Evolutionary conservation across 2,329 filamentous ascomycete genomes (phyloP).

Genomic region (Fusarium penzigii): DNA sequence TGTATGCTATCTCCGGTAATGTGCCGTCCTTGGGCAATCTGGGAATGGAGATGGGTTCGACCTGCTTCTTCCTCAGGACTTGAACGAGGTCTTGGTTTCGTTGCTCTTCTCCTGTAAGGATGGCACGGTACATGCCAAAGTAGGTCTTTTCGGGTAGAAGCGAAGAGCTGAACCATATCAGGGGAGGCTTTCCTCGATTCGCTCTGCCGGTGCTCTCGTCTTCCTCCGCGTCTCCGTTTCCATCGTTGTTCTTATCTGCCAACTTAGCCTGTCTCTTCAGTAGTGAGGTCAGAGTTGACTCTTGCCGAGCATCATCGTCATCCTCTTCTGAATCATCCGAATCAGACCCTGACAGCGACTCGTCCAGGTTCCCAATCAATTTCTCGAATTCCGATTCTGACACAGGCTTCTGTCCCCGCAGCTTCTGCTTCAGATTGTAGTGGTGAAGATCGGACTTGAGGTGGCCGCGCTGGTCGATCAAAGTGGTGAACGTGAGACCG

Average conservation of each 20-base stretch:
- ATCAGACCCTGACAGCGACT: constrained; percentile 88
- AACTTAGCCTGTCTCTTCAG: constrained; percentile 82
- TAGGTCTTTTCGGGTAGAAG: constrained; percentile 75
- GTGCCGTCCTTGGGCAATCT: constrained; percentile 60
- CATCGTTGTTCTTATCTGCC: constrained; percentile 50
- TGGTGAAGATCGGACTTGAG: constrained; percentile 87
- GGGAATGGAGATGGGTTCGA: constrained; percentile 59
- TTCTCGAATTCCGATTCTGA: constrained; percentile 84
- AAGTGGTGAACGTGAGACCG: constrained; percentile 65
- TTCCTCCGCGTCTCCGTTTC: constrained; percentile 51
- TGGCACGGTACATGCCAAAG: constrained; percentile 80
- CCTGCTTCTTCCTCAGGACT: constrained; percentile 73
- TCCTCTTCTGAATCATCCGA: constrained; percentile 71
- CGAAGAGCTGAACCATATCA: constrained; percentile 84
- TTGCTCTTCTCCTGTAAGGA: constrained; percentile 74
- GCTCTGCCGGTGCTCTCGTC: constrained; percentile 46
- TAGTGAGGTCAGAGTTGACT: constrained; percentile 72
- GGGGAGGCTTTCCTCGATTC: constrained; percentile 66
- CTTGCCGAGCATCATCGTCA: constrained; percentile 55
- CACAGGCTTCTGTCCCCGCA: constrained; percentile 71
- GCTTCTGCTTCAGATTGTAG: constrained; percentile 92
- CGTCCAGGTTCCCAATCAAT: constrained; percentile 81
- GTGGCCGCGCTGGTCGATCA: constrained; percentile 83
- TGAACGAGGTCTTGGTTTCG: constrained; percentile 63
- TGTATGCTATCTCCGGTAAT: constrained; percentile 56